Evolutionary conservation across 345 rosid species (phyloP).

Genomic region (Lepidium africanum): DNA sequence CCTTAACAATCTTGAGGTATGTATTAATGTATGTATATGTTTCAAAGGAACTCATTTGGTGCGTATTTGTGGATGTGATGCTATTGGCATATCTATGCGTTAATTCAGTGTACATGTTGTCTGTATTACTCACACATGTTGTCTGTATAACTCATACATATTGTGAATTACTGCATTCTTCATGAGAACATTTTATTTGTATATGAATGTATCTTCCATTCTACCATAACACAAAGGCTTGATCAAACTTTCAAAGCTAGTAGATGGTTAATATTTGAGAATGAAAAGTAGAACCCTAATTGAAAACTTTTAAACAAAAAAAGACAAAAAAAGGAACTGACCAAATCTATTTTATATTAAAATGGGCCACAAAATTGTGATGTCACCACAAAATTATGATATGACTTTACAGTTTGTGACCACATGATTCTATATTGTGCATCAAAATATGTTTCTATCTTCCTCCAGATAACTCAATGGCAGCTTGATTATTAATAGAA

Average conservation of each 20-base stretch:
- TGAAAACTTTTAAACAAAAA: no score
- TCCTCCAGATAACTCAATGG: conserved; percentile 92
- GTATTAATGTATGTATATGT: background rate
- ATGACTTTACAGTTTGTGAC: background rate
- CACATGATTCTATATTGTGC: background rate
- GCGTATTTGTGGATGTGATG: conserved; percentile 6
- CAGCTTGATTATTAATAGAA: conserved; percentile 73
- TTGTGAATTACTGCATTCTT: background rate
- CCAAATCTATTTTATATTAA: no score
- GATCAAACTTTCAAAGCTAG: no score
- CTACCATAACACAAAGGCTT: no score
- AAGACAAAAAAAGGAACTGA: no score
- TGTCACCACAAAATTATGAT: no score
- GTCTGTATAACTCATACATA: no score
- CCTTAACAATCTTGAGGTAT: conserved; percentile 19
- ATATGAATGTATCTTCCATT: background rate
- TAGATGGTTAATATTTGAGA: no score
- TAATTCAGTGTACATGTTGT: background rate
- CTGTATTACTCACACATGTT: no score
- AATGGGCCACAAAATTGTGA: no score
- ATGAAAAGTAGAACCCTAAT: no score
- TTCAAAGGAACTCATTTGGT: background rate
- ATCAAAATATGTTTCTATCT: conserved; percentile 33
- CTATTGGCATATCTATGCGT: background rate
- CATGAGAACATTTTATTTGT: conserved; percentile 5